phyloP scores from a whole-genome alignment of 495 filamentous ascomycete genomes.

The Copromyces sp. region DNA sequence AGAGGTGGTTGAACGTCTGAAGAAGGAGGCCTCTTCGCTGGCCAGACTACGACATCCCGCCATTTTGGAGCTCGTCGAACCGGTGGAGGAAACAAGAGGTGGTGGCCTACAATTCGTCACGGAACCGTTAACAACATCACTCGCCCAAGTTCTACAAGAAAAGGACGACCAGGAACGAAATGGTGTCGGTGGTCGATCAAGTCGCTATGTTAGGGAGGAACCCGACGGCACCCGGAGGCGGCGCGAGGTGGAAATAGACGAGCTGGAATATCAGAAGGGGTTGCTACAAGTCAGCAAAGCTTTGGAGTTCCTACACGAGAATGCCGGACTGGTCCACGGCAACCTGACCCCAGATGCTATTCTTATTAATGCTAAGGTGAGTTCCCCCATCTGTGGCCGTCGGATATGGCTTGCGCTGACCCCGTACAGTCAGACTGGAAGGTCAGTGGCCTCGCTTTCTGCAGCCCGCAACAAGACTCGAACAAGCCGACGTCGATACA shows the following conservation, averaged over 20 bases:
- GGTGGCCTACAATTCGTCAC: constrained; percentile 95
- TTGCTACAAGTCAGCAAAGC: constrained; percentile 87
- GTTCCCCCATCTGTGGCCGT: constrained; percentile 10
- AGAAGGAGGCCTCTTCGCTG: constrained; percentile 80
- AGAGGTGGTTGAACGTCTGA: constrained; percentile 80
- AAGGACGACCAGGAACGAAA: constrained; percentile 81
- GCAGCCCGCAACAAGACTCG: constrained; percentile 62
- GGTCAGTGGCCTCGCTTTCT: constrained; percentile 85
- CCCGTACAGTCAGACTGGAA: constrained; percentile 82
- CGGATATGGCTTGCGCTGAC: constrained; percentile 12
- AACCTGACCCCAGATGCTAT: constrained; percentile 96
- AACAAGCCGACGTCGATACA: constrained; percentile 56
- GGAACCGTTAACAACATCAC: constrained; percentile 75
- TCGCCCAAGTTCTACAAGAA: constrained; percentile 73
- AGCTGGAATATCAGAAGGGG: constrained; percentile 95
- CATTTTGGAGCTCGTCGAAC: constrained; percentile 85
- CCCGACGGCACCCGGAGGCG: constrained; percentile 60
- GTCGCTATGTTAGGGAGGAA: constrained; percentile 76
- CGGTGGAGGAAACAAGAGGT: constrained; percentile 83
- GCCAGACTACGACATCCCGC: constrained; percentile 82
- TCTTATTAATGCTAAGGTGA: constrained; percentile 81
- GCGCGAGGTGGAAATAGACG: constrained; percentile 88
- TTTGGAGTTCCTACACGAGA: constrained; percentile 92
- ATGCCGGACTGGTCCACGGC: constrained; percentile 83
- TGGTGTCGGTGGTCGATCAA: constrained; percentile 54